These are phyloP conservation scores for Yamadazyma spencermartinsiae DNA, from an alignment of 1,139 yeast genomes.

Conservation along the genomic window DNA sequence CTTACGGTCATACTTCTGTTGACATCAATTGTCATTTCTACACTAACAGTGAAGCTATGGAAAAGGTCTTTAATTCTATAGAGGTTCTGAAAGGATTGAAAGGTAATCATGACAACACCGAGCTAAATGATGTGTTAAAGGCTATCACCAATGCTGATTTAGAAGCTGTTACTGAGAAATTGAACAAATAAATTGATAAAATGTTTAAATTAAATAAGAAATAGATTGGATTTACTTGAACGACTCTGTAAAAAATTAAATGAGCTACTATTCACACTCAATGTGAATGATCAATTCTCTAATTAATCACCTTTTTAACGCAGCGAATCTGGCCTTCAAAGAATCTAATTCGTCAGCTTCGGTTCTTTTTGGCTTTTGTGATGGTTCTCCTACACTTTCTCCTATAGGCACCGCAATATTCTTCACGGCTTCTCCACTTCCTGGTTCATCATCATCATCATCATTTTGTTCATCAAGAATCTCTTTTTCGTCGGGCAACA, in stretches of 20 bases:
- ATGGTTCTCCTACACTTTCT: constrained; percentile 12
- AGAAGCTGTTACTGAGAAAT: constrained; percentile 41
- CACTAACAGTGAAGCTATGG: constrained; percentile 52
- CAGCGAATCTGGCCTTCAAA: constrained; percentile 48
- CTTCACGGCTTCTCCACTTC: constrained; percentile 25
- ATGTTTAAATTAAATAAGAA: neutral
- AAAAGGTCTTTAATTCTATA: constrained; percentile 29
- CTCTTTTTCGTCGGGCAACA: constrained; percentile 23
- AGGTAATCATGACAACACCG: constrained; percentile 84
- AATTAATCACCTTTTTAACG: constrained; percentile 40
- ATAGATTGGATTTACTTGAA: neutral
- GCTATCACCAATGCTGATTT: constrained; percentile 55
- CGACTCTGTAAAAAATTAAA: no score
- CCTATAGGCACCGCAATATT: constrained; percentile 19
- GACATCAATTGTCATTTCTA: constrained; percentile 83
- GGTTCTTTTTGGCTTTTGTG: constrained; percentile 7
- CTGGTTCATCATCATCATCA: constrained; percentile 21
- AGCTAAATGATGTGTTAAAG: constrained; percentile 72
- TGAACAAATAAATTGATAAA: constrained; percentile 2
- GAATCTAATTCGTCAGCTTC: constrained; percentile 38
- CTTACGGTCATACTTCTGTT: constrained; percentile 89
- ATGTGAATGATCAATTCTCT: no score
- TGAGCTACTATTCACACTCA: no score
- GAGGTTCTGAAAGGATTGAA: constrained; percentile 47
- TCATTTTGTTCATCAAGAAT: constrained; percentile 17